phyloP scores from a whole-genome alignment of 2,329 filamentous ascomycete species.

The Cryphonectria japonica region DNA sequence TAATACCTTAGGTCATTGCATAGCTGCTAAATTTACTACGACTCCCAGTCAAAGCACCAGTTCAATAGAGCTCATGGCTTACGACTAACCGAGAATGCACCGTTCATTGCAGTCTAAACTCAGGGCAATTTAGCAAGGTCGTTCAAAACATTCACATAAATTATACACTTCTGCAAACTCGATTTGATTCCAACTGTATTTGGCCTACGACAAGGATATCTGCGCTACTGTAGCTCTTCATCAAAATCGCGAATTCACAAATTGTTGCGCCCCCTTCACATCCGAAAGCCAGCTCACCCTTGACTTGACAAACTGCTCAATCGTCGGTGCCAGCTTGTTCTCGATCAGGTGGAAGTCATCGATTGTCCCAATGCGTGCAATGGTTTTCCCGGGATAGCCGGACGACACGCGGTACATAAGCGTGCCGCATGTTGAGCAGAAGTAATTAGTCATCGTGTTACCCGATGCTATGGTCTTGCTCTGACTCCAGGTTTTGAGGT shows the following conservation, averaged over 20 bases:
- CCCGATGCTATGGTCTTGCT: conserved; percentile 50
- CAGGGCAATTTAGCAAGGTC: no score
- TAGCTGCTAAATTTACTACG: no score
- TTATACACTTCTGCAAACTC: no score
- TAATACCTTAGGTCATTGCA: no score
- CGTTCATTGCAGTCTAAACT: no score
- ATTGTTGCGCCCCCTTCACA: not conserved
- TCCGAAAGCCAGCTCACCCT: conserved; percentile 53
- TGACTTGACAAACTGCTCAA: conserved; percentile 57
- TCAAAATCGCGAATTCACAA: not conserved
- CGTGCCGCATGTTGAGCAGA: conserved; percentile 62
- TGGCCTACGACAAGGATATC: not conserved
- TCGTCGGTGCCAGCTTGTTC: conserved; percentile 55
- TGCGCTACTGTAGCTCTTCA: not conserved
- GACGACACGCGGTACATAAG: conserved; percentile 60
- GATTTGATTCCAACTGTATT: no score
- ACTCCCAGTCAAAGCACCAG: no score
- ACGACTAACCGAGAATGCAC: no score
- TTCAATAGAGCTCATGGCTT: no score
- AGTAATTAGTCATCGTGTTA: conserved; percentile 62
- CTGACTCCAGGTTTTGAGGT: conserved; percentile 52
- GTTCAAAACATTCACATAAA: no score
- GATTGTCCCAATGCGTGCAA: conserved; percentile 62
- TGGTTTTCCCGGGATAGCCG: conserved; percentile 48
- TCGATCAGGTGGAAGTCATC: conserved; percentile 64